Evolutionary conservation across 805 yeast genomes (phyloP).

Genomic region (Pichia phayaonensis): DNA sequence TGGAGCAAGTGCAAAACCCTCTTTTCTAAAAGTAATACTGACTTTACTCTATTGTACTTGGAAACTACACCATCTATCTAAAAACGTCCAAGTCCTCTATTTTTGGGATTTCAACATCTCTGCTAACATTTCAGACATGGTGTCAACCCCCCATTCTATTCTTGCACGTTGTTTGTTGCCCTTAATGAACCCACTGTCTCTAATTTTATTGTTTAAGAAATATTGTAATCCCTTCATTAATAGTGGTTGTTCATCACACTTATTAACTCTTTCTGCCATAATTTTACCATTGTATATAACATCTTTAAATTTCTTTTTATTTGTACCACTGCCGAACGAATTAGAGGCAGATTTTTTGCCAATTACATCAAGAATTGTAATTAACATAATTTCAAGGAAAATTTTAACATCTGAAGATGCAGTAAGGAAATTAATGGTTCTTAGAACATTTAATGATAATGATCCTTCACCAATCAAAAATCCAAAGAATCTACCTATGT

Average conservation of each 20-base stretch:
- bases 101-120: conserved; percentile 22
- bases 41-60: too few relatives aligned
- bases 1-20: neutral
- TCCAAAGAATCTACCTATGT: conserved; percentile 79
- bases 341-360: conserved; percentile 52
- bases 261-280: conserved; percentile 32
- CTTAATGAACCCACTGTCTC: conserved; percentile 38
- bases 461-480: conserved; percentile 64
- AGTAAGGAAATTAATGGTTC: conserved; percentile 66
- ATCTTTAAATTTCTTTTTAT: conserved; percentile 23
- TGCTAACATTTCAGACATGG: conserved; percentile 45
- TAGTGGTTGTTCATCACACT: conserved; percentile 50
- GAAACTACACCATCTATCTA: neutral
- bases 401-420: conserved; percentile 51
- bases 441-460: conserved; percentile 64
- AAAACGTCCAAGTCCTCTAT: neutral
- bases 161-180: conserved; percentile 50
- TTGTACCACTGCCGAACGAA: conserved; percentile 32
- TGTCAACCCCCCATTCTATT: conserved; percentile 59
- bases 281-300: conserved; percentile 28
- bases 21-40: neutral
- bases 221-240: conserved; percentile 61
- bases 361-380: conserved; percentile 54
- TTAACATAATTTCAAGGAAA: conserved; percentile 67
- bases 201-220: conserved; percentile 43